Percentiles rank a stretch among this genome's conserved stretches.
These are phyloP conservation scores for Crassisporium funariophilum DNA, from an alignment of 768 basidiomycete genomes.

Conservation along the genomic window DNA sequence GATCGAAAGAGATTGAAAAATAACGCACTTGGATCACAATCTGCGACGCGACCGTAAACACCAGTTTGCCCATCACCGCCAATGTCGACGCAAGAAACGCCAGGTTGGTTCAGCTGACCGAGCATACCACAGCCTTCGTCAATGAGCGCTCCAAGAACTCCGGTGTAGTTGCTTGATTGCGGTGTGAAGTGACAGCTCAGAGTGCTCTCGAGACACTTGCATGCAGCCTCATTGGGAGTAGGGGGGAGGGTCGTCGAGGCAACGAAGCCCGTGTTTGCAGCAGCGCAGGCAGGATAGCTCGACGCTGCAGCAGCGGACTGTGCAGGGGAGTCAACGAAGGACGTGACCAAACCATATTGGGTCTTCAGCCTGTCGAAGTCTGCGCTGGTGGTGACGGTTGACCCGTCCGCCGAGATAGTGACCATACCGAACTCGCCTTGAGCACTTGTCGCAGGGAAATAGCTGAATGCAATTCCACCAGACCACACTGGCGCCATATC, in stretches of 20 bases:
- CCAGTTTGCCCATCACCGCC: conserved; percentile 73
- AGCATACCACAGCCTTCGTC: conserved; percentile 78
- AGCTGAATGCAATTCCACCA: conserved; percentile 87
- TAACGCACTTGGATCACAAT: conserved; percentile 76
- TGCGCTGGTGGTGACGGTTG: conserved; percentile 62
- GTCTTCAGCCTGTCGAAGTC: conserved; percentile 70
- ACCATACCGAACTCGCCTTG: conserved; percentile 86
- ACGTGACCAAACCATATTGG: conserved; percentile 61
- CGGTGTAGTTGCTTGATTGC: conserved; percentile 57
- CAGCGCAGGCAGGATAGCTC: conserved; percentile 66
- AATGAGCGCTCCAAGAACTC: conserved; percentile 60
- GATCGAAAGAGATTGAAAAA: background rate
- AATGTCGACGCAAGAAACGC: conserved; percentile 69
- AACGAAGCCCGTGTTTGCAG: conserved; percentile 56
- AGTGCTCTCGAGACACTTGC: conserved; percentile 68
- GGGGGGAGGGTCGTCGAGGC: conserved; percentile 75
- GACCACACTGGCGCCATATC: conserved; percentile 83
- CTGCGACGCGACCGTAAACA: conserved; percentile 72
- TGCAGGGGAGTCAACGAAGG: conserved; percentile 63
- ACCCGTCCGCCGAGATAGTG: conserved; percentile 65
- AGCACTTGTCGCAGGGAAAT: conserved; percentile 78
- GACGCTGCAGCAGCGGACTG: conserved; percentile 42
- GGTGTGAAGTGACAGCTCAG: conserved; percentile 79
- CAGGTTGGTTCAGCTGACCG: conserved; percentile 55
- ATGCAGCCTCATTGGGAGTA: conserved; percentile 82